Evolutionary conservation across 2,329 filamentous ascomycete species (phyloP), one percentile per base, ranked within the genome.

Genomic region (Talaromyces sp.): DNA sequence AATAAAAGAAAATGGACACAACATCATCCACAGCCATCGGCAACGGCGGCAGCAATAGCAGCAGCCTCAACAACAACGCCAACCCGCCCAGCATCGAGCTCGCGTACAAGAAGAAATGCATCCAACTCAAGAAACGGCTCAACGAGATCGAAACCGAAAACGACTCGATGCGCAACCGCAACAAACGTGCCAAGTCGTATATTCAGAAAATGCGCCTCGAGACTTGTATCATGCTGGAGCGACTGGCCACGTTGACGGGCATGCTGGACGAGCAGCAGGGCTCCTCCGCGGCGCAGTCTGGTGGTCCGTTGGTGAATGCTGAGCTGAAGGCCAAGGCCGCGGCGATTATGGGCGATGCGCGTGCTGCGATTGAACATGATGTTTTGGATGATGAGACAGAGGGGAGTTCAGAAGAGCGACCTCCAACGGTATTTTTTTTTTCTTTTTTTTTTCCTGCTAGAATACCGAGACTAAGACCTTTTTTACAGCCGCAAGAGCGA

Each of bases 51-150:
- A 23, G n/a, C 44, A 63, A 9, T 47, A 27, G n/a, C 18, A 23
- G 42, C 42, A 47, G 44, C 44, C 59, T 12, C 55, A 56, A 36
- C 51, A 58, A 59, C 58, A 67, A 65, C 73, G 63, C 73, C 81
- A 84, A 88, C 61, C 92, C 94, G 23, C 94, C 95, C 16, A 96
- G 92, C 16, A 92, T 98, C 65, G 94, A 99, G 78, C 89, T 94
- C 74, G 93, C 94, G 57, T 99, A 98, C 78, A 92, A 95, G 70
- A 87, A 91, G 66, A 98, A 99, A 86, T 98, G 94, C 76, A 92
- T 97, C 73, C 90, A 96, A 69, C 85, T 99, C 27, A 96, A 96
- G 79, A 90, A 91, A 69, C 90, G 95, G 64, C 91, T 95, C 66
- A 90, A 88, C 74, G 93, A 97, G 75, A 91, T 98, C 69, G 93